These are phyloP conservation scores for Pythium biforme DNA, from an alignment of 352 stramenopile species.

Conservation along the genomic window DNA sequence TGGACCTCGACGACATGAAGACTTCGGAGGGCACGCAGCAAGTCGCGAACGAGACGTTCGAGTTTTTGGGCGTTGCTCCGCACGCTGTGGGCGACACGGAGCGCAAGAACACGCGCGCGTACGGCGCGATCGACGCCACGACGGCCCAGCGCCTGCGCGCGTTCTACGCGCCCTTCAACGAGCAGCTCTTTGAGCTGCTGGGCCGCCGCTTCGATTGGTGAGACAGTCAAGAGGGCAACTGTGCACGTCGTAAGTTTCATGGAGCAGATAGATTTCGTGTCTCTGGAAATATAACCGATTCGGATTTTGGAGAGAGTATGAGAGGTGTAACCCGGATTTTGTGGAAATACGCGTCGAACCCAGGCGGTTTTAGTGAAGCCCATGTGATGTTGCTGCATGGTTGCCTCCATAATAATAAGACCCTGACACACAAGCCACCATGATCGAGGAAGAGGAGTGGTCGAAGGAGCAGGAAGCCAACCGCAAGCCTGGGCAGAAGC, in stretches of 20 bases:
- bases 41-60: slow-evolving; percentile 43
- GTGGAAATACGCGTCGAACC: too few species aligned
- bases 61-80: slow-evolving; percentile 36
- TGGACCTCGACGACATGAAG: slow-evolving; percentile 89
- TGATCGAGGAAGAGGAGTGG: slow-evolving; percentile 87
- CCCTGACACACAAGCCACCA: slow-evolving; percentile 9
- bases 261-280: too few species aligned
- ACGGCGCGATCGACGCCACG: slow-evolving; percentile 39
- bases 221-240: too few species aligned
- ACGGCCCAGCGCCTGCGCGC: slow-evolving; percentile 36
- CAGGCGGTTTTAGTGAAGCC: not conserved
- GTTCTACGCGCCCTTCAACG: slow-evolving; percentile 76
- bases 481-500: slow-evolving; percentile 86
- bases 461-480: slow-evolving; percentile 89
- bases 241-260: too few species aligned
- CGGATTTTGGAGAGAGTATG: too few species aligned
- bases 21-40: slow-evolving; percentile 35
- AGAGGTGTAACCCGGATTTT: too few species aligned
- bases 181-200: slow-evolving; percentile 55
- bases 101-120: slow-evolving; percentile 68
- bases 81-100: slow-evolving; percentile 41
- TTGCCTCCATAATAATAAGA: not conserved
- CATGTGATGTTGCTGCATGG: not conserved
- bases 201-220: slow-evolving; percentile 42
- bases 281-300: too few species aligned